Base-by-base conservation (phyloP, 768 basidiomycete species). In the Tylopilus plumbeoviolaceoides region DNA sequence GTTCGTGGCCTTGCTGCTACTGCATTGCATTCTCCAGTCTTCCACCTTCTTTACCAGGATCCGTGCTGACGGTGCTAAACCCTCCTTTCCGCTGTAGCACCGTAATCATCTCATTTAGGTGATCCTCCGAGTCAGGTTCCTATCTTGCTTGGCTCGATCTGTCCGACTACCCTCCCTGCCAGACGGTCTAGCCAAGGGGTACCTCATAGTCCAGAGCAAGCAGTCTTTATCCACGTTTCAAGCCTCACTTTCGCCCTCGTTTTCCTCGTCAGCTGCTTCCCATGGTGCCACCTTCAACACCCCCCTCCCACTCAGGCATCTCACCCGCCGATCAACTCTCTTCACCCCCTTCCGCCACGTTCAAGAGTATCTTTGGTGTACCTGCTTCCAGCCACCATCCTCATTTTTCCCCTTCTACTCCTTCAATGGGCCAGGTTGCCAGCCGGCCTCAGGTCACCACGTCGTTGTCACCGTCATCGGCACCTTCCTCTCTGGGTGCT, bases 211-310 rank as follows among this genome's bases (percentile, higher is more conserved):
- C 67, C 68, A 62, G 63, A 69, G 66, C 63, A 67, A 68, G 63
- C 65, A 75, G 60, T 69, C 70, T 49, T 59, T 69, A 54, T 68
- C 73, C 60, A 66, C 67, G 59, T 75, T 77, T 53, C 62, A 66
- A 48, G 69, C 70, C 64, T 74, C 75, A 42, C 68, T 70, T 54
- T 69, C 73, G 30, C 73, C 76, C 66, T 75, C 78, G 57, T 73
- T 78, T 63, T 64, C 73, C 58, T 72, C 77, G 62, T 71, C 76
- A 54, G 65, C 69, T 59, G 70, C 65, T 55, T 67, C 70, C 73
- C 61, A 73, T 73, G 70, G 65, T 70, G 65, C 65, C 70, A 58
- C 72, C 65, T 58, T 67, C 68, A 60, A 65, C 64, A 44, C 59
- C 65, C 47, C 64, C 67, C 55, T 68, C 73, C 52, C 68, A 63